Base-by-base conservation (phyloP, 2,329 filamentous ascomycete species). In the Verticillium dahliae region DNA sequence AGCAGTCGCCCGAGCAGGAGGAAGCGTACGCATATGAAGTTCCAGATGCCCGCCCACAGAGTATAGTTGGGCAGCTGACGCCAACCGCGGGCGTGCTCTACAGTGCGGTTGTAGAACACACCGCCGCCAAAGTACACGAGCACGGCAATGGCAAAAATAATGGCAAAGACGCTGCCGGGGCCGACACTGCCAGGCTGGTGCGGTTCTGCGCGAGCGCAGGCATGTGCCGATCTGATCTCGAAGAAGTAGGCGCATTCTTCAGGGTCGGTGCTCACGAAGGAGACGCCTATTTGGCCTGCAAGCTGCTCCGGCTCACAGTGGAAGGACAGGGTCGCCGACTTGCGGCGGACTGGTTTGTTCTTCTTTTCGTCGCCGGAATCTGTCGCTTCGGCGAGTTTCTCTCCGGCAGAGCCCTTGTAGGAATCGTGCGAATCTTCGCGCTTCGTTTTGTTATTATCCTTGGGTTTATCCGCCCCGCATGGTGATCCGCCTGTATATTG, bases 201-300 rank as follows among this genome's bases (percentile, higher is more conserved):
- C 62, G 88, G 86, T 71, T 88, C 85, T 55, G 83, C 81, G 60
- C 80, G 80, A 13, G 83, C 80, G 69, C 95, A 99, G 11, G 93
- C 94, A 67, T 92, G 90, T 56, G 85, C 83, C 31, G 91, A 95
- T 66, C 94, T 90, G 58, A 93, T 89, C 74, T 98, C 93, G 78
- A 99, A 99, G 76, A 96, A 90, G 76, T 98, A 99, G 35, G 91
- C 87, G 81, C 95, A 99, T 63, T 96, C 89, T 72, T 98, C 93
- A 50, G 91, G 89, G 64, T 93, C 89, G 54, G 80, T 79, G 62
- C 90, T 91, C 62, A 98, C 89, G 73, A 97, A 99, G 22, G 91
- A 92, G 41, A 95, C 81, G 4, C 85, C 83, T 4, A 92, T 88
- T 50, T 85, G 81, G 4, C 85, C 84, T 35, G 81, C 83, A 1